Evolutionary conservation across 306 rosid species (phyloP), one percentile per base, ranked within the genome.

Genomic region (Glycyrrhiza uralensis): DNA sequence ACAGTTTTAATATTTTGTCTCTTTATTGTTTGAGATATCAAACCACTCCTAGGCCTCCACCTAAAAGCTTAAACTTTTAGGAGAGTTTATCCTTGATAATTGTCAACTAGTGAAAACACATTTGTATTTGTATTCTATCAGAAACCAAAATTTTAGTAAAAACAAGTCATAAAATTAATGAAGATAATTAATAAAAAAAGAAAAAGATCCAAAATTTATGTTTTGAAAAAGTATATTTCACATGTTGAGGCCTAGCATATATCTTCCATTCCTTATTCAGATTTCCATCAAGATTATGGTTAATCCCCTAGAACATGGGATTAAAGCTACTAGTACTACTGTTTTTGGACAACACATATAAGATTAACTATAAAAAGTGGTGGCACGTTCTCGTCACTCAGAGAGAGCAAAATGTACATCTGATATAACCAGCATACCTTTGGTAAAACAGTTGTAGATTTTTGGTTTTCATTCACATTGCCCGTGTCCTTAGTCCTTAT

Each of bases 341-440:
- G 12, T n/a, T 45, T 44, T 12, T 62, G 51, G 24, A 44, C 38
- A 63, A 5, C 11, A 9, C n/a, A 6, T 29, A 29, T 47, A 18
- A 66, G 63, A 35, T 20, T 26, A 75, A 70, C 64, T 46, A 49
- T 52, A 1, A 9, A 57, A 57, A 22, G 17, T 30, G 2, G 15
- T 36, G 10, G 24, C 45, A 70, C 13, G 47, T 54, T 66, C 61
- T 65, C 45, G 4, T 12, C 22, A 67, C 24, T 26, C 70, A 29
- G 26, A 55, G 20, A 28, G 46, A 33, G 35, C 24, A 68, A 67
- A 44, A 74, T 12, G 15, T 19, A 36, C 42, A 62, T 35, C 19
- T 23, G n/a, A 78, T 54, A 26, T 39, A 69, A 50, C 18, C 35
- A 76, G 79, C 80, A 67, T 83, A 90, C 98, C 89, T 68, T 76